phyloP scores from a whole-genome alignment of 495 filamentous ascomycete genomes.

The Trichoderma gamsii region DNA sequence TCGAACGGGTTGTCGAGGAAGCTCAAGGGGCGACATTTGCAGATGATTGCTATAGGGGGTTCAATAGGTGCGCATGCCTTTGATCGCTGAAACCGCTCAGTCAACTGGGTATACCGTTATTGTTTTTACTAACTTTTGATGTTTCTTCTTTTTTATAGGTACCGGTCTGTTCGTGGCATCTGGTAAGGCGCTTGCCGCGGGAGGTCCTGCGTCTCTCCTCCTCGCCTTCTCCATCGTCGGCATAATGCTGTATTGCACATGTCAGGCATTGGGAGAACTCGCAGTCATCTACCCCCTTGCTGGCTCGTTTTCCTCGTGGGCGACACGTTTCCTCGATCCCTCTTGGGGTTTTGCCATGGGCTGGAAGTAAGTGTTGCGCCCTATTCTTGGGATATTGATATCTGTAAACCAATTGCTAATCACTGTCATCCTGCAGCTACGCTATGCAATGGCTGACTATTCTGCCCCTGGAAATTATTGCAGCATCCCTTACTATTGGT shows the following conservation, averaged over 20 bases:
- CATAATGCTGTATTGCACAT: slow-evolving; percentile 83
- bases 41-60: slow-evolving; percentile 96
- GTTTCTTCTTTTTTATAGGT: slow-evolving; percentile 39
- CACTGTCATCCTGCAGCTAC: slow-evolving; percentile 49
- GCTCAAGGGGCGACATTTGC: slow-evolving; percentile 79
- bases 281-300: slow-evolving; percentile 87
- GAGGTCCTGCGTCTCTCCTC: slow-evolving; percentile 79
- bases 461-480: slow-evolving; percentile 83
- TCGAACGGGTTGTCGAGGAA: slow-evolving; percentile 63
- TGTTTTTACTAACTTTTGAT: background rate
- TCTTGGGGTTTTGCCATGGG: slow-evolving; percentile 99
- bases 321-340: slow-evolving; percentile 86
- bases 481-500: slow-evolving; percentile 79
- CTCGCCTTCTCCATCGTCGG: slow-evolving; percentile 80
- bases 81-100: background rate
- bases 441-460: slow-evolving; percentile 89
- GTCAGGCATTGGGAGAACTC: slow-evolving; percentile 88
- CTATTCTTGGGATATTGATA: background rate
- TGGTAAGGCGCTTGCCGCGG: slow-evolving; percentile 66
- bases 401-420: background rate
- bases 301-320: slow-evolving; percentile 88
- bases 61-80: slow-evolving; percentile 64
- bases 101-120: background rate
- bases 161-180: slow-evolving; percentile 90
- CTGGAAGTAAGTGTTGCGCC: slow-evolving; percentile 62